Base-by-base conservation (phyloP, 1,284 basidiomycete species). In the Phylloboletellus chloephorus region DNA sequence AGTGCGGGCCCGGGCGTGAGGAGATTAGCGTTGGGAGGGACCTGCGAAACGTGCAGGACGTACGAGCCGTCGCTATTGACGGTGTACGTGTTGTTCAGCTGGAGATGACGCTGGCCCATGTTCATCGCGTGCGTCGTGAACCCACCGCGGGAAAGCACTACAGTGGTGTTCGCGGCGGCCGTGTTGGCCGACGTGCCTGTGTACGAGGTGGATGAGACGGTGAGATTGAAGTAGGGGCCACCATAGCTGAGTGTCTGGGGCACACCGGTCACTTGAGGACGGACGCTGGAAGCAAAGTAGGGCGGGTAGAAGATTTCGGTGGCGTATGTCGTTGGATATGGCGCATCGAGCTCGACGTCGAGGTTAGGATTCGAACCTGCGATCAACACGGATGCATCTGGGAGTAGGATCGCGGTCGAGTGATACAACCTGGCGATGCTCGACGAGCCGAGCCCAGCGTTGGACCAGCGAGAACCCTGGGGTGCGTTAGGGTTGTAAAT, bases 291-390 rank as follows among this genome's bases (percentile, higher is more conserved):
- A 47, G 72, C 76, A 73, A 89, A 92, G 62, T 90, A 89, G 2
- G 76, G 67, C 0, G 88, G 88, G 63, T 88, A 89, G 69, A 90
- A 95, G 45, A 85, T 78, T 62, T 95, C 92, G 0, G 88, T 79
- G 42, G 77, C 71, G 62, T 95, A 95, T 33, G 84, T 82, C 7
- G 91, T 95, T 8, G 87, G 84, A 73, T 79, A 96, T 37, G 73
- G 56, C 15, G 78, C 73, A n/a, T 67, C 65, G 6, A 70, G 47
- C 50, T 85, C 81, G 48, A 82, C 88, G 52, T 96, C 92, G 38
- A 86, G 72, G 60, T 94, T 94, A n/a, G 91, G 91, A 67, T 95
- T 96, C 25, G 88, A 91, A 11, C 93, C 93, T 33, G 88, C 88
- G 49, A 95, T 75, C 47, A 95, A 64, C 26, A 97, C 82, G 2